These are phyloP conservation scores for Termitomyces heimii DNA, from an alignment of 768 basidiomycete genomes.

Conservation along the genomic window DNA sequence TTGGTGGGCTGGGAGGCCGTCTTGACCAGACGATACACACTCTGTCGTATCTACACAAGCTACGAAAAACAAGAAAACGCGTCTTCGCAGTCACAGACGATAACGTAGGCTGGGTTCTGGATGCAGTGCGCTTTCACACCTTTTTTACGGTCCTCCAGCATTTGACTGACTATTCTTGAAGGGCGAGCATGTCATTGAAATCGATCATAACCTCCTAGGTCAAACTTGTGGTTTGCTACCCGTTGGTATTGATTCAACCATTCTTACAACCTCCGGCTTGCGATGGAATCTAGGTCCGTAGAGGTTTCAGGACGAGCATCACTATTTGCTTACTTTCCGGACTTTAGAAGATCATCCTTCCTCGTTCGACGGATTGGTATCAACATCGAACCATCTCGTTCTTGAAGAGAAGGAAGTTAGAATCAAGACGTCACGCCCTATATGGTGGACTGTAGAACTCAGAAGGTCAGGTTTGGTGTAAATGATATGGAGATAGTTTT, in stretches of 20 bases:
- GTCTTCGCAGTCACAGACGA: slow-evolving; percentile 87
- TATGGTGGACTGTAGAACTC: slow-evolving; percentile 89
- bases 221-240: slow-evolving; percentile 95
- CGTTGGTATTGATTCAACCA: slow-evolving; percentile 71
- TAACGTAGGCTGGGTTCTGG: slow-evolving; percentile 86
- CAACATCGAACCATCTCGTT: slow-evolving; percentile 90
- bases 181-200: slow-evolving; percentile 78
- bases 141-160: background rate
- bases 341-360: slow-evolving; percentile 53
- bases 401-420: slow-evolving; percentile 58
- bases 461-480: slow-evolving; percentile 19
- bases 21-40: slow-evolving; percentile 94
- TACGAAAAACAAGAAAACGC: slow-evolving; percentile 51
- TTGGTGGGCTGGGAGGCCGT: slow-evolving; percentile 87
- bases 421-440: slow-evolving; percentile 73
- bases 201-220: slow-evolving; percentile 73
- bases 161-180: slow-evolving; percentile 21
- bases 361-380: slow-evolving; percentile 79
- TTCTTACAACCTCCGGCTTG: slow-evolving; percentile 78
- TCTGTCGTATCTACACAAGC: slow-evolving; percentile 77
- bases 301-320: background rate
- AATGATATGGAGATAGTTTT: background rate
- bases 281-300: slow-evolving; percentile 83
- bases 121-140: slow-evolving; percentile 39
- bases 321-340: background rate